These are phyloP conservation scores for Hymenoscyphus fructigenus DNA, from an alignment of 2,329 filamentous ascomycete genomes.

Conservation along the genomic window DNA sequence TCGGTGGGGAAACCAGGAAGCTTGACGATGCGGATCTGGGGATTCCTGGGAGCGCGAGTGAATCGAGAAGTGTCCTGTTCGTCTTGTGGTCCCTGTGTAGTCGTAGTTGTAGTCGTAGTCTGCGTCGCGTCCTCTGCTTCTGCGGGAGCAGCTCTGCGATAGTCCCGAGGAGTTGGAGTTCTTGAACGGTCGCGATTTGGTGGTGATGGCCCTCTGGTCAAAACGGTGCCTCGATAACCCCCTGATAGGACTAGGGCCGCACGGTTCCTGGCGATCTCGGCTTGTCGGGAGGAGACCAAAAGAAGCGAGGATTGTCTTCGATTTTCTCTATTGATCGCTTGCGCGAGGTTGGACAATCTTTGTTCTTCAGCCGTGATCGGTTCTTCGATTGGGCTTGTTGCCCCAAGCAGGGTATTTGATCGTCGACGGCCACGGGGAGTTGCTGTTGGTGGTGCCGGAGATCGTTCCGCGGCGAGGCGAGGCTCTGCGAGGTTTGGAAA, in stretches of 20 bases:
- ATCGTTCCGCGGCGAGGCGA: not conserved
- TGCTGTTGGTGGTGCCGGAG: not conserved
- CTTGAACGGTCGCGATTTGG: not conserved
- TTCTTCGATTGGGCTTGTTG: conserved; percentile 1
- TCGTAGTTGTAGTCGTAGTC: not conserved
- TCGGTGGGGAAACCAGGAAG: not conserved
- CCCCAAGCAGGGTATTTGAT: not conserved
- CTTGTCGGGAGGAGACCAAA: not conserved
- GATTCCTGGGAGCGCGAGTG: not conserved
- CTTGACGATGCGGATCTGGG: not conserved
- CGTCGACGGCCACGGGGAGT: not conserved
- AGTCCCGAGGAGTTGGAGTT: not conserved
- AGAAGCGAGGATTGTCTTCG: not conserved
- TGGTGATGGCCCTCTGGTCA: not conserved
- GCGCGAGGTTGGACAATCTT: conserved; percentile 4
- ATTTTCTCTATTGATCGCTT: conserved; percentile 4
- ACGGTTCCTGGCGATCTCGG: not conserved
- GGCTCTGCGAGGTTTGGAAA: not conserved
- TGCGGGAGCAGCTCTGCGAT: not conserved
- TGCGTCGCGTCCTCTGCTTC: not conserved
- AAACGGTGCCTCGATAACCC: not conserved
- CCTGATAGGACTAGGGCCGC: not conserved
- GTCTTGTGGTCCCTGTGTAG: not conserved
- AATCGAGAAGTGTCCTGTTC: not conserved
- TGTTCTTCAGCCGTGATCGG: conserved; percentile 9